Evolutionary conservation across 805 yeast species (phyloP), one percentile per base, ranked within the genome.

Genomic region (Wickerhamiella spandovensis): DNA sequence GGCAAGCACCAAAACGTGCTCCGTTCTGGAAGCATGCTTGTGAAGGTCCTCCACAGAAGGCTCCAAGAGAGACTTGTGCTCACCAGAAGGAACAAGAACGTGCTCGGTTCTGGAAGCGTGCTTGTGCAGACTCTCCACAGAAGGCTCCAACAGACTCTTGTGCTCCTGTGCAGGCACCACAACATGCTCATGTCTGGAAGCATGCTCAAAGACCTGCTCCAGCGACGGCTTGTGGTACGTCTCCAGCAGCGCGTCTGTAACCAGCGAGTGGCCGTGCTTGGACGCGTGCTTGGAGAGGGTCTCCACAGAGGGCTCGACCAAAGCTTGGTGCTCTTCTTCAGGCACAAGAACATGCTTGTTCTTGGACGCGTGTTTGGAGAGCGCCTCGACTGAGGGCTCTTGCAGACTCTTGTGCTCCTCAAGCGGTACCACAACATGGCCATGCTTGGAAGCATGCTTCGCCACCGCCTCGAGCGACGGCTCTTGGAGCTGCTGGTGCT

Each of bases 381-480:
- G 45, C 3, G 24, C 13, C 21, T 32, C 21, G n/a, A 46, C 18
- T 9, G 22, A n/a, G 5, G 41, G 48, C 13, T 25, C 25, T 28
- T 38, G 43, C 13, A 62, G 54, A 10, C 55, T 53, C 21, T 32
- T n/a, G 32, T 37, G 22, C n/a, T 52, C 52, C 21, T 41, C 39
- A 5, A 8, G 24, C 17, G 49, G 8, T 4, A 44, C 46, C 12
- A 45, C 42, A 6, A 25, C 24, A 22, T 42, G 46, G 17, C 25
- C 22, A 20, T 43, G 42, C 23, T 20, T 22, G 23, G 22, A 37
- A 20, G 61, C 61, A 24, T 64, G 61, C 4, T 49, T 51, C 32
- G 51, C 58, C 25, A 74, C 39, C 43, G 62, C 58, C 0, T 66
- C 69, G 7, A 62, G 13, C 17, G 65, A 42, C 6, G 75, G 73